These are phyloP conservation scores for Royoungia palumana DNA, from an alignment of 768 basidiomycete species.

Conservation along the genomic window DNA sequence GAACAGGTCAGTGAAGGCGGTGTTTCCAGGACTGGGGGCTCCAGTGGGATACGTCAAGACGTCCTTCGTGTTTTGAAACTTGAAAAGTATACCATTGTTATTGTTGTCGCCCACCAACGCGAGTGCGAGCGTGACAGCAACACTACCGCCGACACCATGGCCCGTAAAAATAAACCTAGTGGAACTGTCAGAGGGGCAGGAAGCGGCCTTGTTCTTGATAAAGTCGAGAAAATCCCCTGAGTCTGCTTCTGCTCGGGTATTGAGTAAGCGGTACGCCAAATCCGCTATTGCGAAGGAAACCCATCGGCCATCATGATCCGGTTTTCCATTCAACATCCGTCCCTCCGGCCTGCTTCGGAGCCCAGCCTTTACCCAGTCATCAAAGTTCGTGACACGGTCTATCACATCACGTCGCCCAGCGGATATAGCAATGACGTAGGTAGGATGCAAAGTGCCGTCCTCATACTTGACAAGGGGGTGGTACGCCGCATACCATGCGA, in stretches of 20 bases:
- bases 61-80: too few relatives aligned
- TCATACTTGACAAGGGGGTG: conserved; percentile 4
- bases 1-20: conserved; percentile 1
- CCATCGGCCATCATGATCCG: neutral
- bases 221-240: conserved; percentile 3
- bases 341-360: neutral
- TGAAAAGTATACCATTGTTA: too few relatives aligned
- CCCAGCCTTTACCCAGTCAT: neutral
- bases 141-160: conserved; percentile 1
- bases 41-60: conserved; percentile 4
- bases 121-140: conserved; percentile 6
- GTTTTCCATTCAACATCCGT: neutral
- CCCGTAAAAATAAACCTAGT: conserved; percentile 10
- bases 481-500: conserved; percentile 9
- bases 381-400: conserved; percentile 5
- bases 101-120: conserved; percentile 4
- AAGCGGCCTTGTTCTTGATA: too few relatives aligned
- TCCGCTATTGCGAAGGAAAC: neutral
- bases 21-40: conserved; percentile 7
- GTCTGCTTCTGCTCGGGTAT: neutral
- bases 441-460: conserved; percentile 3
- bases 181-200: neutral
- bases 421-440: conserved; percentile 9
- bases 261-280: conserved; percentile 1
- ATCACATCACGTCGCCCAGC: neutral